Base-by-base conservation (phyloP, 257 asterid species). In the Apocynum venetum region DNA sequence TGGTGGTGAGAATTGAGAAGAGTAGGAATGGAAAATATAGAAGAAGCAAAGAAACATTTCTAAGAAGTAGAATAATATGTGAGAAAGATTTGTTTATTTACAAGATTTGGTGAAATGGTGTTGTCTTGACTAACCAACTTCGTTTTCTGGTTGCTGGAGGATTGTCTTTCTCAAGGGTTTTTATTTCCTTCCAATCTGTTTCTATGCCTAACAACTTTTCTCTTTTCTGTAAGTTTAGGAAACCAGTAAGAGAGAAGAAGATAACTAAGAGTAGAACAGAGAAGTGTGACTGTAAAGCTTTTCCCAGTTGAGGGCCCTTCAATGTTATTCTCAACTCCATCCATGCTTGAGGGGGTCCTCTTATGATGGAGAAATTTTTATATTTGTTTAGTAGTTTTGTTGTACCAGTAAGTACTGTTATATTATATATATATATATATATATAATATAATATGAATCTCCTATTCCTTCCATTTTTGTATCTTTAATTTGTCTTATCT, bases 31-130 rank as follows among this genome's bases (percentile, higher is more conserved):
- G 74, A 60, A 76, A 77, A 64, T 61, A 73, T 77, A 61, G 76
- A 64, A 73, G 38, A 69, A 69, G 77, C 74, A 47, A 66, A 64
- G 73, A 59, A 60, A 40, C 31, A n/a, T 59, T n/a, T 64, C 52
- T 12, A 79, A 43, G 64, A 46, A 35, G 47, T 36, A 20, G 36
- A 78, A 73, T 71, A 63, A 46, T 11, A 9, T 15, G 75, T 3
- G 40, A 14, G 43, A 47, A 59, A 47, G 52, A 38, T 74, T 82
- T 76, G 48, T 76, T 87, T 70, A 75, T 59, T 72, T 41, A 25
- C 71, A 76, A 76, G 83, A 80, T 89, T 87, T 76, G 97, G 96
- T 93, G 92, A 77, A 80, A 85, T 84, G 93, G 80, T 53, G 81
- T 74, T 82, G 43, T 89, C 92, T 68, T 55, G 76, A 78, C 76